These are phyloP conservation scores for Auricularia sp. DNA, from an alignment of 768 basidiomycete genomes.

Conservation along the genomic window DNA sequence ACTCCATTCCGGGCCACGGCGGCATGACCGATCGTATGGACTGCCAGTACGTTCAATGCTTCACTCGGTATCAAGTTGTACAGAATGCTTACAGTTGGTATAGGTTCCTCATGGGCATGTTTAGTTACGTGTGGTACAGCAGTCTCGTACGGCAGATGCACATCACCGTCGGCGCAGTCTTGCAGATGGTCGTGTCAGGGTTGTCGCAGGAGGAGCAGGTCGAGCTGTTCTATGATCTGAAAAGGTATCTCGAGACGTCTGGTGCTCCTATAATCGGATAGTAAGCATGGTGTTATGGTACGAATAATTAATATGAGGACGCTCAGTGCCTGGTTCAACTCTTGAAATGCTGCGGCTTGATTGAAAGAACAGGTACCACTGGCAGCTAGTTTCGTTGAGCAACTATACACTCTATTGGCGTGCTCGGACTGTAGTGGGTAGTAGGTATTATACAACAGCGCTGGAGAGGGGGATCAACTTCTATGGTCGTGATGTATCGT, in stretches of 20 bases:
- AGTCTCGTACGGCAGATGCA: constrained; percentile 78
- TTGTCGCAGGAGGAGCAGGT: constrained; percentile 78
- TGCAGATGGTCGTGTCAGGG: constrained; percentile 86
- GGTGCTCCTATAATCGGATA: constrained; percentile 2
- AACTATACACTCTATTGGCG: no score
- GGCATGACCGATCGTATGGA: constrained; percentile 99
- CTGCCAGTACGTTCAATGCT: constrained; percentile 73
- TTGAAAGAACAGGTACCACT: no score
- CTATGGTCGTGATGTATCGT: no score
- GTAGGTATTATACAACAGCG: no score
- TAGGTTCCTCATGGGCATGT: constrained; percentile 97
- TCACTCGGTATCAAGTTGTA: neutral
- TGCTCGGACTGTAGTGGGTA: no score
- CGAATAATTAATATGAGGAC: no score
- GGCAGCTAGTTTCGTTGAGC: no score
- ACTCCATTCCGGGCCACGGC: constrained; percentile 96
- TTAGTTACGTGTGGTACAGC: constrained; percentile 93
- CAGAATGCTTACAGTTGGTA: neutral
- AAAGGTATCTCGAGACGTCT: constrained; percentile 52
- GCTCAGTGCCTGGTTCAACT: no score
- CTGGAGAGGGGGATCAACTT: no score
- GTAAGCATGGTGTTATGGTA: neutral
- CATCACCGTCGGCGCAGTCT: constrained; percentile 76
- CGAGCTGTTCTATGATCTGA: constrained; percentile 73
- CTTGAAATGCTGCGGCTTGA: no score